A percentile compares a stretch with the other conserved stretches of the same genome.
Evolutionary conservation across 2,329 filamentous ascomycete species (phyloP).

Genomic region (Diaporthe helianthi): DNA sequence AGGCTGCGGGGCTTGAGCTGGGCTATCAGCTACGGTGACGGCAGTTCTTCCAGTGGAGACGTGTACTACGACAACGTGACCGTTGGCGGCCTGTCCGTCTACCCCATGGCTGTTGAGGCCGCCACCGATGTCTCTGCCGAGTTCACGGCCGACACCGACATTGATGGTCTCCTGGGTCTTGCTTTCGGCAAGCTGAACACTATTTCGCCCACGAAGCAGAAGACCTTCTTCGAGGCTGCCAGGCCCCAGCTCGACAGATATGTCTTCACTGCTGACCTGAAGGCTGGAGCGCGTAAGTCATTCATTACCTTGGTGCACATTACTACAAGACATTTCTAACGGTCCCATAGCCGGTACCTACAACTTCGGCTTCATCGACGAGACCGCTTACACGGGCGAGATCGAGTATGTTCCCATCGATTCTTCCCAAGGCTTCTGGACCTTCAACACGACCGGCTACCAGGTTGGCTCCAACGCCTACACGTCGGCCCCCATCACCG

Average conservation of each 20-base stretch:
- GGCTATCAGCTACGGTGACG: slow-evolving; percentile 54
- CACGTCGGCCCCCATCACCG: slow-evolving; percentile 42
- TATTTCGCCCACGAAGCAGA: slow-evolving; percentile 49
- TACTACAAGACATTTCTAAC: neutral
- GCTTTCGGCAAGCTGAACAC: slow-evolving; percentile 55
- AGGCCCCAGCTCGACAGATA: slow-evolving; percentile 41
- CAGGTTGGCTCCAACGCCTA: slow-evolving; percentile 46
- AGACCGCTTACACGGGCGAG: slow-evolving; percentile 60
- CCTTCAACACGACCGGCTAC: slow-evolving; percentile 54
- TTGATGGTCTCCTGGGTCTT: slow-evolving; percentile 55
- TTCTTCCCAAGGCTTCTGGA: slow-evolving; percentile 68
- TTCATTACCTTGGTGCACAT: neutral
- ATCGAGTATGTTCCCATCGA: slow-evolving; percentile 65
- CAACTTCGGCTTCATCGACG: slow-evolving; percentile 60
- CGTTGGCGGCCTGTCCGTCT: slow-evolving; percentile 51
- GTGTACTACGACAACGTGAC: slow-evolving; percentile 55
- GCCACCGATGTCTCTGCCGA: slow-evolving; percentile 50
- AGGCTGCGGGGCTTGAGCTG: slow-evolving; percentile 48
- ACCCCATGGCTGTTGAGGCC: slow-evolving; percentile 52
- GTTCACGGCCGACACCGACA: slow-evolving; percentile 49
- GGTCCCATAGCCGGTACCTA: slow-evolving; percentile 42
- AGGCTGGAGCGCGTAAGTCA: slow-evolving; percentile 43
- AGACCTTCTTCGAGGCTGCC: slow-evolving; percentile 51
- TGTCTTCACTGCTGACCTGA: slow-evolving; percentile 45
- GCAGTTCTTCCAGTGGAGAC: slow-evolving; percentile 49